Conservation (phyloP, 2,329 filamentous ascomycete species). For the Claviceps quebecensis region DNA sequence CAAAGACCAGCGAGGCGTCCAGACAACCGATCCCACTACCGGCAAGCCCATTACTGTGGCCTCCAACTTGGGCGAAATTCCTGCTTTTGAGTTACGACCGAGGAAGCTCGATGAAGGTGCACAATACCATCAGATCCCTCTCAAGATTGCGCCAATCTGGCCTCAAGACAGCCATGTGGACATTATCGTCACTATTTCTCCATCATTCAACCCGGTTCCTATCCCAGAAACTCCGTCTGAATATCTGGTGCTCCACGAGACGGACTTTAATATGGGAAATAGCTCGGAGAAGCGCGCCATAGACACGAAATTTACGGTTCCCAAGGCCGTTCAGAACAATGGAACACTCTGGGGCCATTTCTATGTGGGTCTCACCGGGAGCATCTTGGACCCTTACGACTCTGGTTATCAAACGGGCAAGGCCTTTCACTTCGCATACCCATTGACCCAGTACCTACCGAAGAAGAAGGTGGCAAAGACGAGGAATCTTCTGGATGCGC, state of each 20-base stretch:
- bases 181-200: conserved; percentile 71
- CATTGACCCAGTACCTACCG: conserved; percentile 75
- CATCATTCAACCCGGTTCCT: conserved; percentile 53
- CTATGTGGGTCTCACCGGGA: conserved; percentile 66
- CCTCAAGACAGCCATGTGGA: conserved; percentile 64
- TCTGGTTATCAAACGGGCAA: conserved; percentile 57
- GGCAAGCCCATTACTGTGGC: conserved; percentile 40
- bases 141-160: conserved; percentile 77
- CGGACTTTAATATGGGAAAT: conserved; percentile 64
- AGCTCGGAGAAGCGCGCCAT: conserved; percentile 65
- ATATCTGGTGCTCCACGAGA: conserved; percentile 65
- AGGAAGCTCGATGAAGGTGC: conserved; percentile 44
- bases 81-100: conserved; percentile 53
- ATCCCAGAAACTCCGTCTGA: conserved; percentile 52
- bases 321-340: conserved; percentile 71
- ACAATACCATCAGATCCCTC: conserved; percentile 50
- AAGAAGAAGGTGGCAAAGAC: conserved; percentile 87
- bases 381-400: conserved; percentile 59
- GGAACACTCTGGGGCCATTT: conserved; percentile 93
- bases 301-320: conserved; percentile 65
- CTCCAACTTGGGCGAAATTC: conserved; percentile 41
- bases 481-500: conserved; percentile 63
- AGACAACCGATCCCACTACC: conserved; percentile 31
- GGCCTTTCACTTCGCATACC: conserved; percentile 73
- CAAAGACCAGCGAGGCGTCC: conserved; percentile 32